These are phyloP conservation scores for Cytospora leucostoma DNA, from an alignment of 2,329 filamentous ascomycete genomes.

Conservation along the genomic window DNA sequence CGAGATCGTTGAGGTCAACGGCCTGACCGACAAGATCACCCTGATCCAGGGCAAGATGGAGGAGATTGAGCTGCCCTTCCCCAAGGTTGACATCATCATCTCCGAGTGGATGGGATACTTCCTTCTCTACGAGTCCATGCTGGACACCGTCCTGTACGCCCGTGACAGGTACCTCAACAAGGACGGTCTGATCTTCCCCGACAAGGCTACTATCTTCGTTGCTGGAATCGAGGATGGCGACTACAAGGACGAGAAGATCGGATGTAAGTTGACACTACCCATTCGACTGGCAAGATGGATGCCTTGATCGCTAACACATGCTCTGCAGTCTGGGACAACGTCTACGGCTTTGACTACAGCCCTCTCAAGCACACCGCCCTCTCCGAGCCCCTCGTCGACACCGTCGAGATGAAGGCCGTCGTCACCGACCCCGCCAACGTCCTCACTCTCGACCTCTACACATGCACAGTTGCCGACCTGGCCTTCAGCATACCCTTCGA, in stretches of 20 bases:
- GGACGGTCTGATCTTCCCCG: conserved; percentile 93
- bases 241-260: conserved; percentile 99
- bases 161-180: conserved; percentile 87
- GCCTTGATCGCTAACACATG: conserved; percentile 4
- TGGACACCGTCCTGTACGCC: conserved; percentile 96
- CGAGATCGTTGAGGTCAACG: conserved; percentile 91
- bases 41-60: conserved; percentile 99
- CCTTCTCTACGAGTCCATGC: conserved; percentile 96
- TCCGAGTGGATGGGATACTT: conserved; percentile 99
- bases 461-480: conserved; percentile 78
- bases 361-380: conserved; percentile 92
- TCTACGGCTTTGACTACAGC: conserved; percentile 96
- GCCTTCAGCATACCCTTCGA: conserved; percentile 79
- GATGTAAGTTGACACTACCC: conserved; percentile 65
- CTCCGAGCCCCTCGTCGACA: conserved; percentile 95
- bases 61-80: conserved; percentile 88
- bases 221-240: conserved; percentile 98
- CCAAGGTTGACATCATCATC: conserved; percentile 98
- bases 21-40: conserved; percentile 93
- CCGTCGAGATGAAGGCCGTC: conserved; percentile 94
- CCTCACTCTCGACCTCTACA: conserved; percentile 91
- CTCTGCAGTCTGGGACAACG: conserved; percentile 90
- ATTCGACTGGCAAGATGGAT: neutral
- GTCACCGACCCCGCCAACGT: conserved; percentile 88
- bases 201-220: conserved; percentile 97